Base-by-base conservation (phyloP, 1,284 basidiomycete genomes). In the Cryptococcus maquisensis region DNA sequence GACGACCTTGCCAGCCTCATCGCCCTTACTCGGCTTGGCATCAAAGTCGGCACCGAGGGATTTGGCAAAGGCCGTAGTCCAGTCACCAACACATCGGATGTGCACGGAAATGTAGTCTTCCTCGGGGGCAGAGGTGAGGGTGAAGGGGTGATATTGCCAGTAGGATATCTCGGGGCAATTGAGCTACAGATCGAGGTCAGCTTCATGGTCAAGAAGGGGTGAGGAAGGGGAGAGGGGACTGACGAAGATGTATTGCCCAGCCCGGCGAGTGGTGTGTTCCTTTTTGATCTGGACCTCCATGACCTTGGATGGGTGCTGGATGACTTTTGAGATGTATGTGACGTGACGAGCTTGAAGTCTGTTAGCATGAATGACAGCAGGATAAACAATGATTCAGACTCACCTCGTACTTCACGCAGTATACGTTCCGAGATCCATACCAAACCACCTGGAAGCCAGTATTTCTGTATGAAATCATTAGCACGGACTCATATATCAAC, bases 211-310 rank as follows among this genome's bases (percentile, higher is more conserved):
- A 47, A 35, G 28, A 32, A 15, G 23, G 24, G 36, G 47, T 10
- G 4, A 38, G 13, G 44, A 24, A 28, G 8, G 26, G 18, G 12
- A 21, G 15, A 16, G 20, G 13, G 42, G 15, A 46, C 55, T 84
- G 47, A 94, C 73, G 79, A 92, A 92, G 71, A 94, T 89, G 75
- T 93, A 93, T 73, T 92, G 73, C 18, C 90, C 90, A 2, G 90
- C 88, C 20, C 84, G 81, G 28, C 82, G 84, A 2, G 78, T 85
- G 0, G 84, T 89, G 75, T 86, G 87, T 67, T 93, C 90, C 77
- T 93, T 94, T 80, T 92, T 93, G 80, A 94, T 91, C 75, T 93
- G 91, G 24, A 95, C 78, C 74, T 94, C 90, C 78, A 91, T 81
- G 60, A 94, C 90, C 61, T 86, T 87, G 44, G 86, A 88, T 18